A percentile compares a stretch with the other conserved stretches of the same genome.
Evolutionary conservation across 192 early-diverging fungal genomes (phyloP).

Genomic region (Gorgonomyces haynaldii): DNA sequence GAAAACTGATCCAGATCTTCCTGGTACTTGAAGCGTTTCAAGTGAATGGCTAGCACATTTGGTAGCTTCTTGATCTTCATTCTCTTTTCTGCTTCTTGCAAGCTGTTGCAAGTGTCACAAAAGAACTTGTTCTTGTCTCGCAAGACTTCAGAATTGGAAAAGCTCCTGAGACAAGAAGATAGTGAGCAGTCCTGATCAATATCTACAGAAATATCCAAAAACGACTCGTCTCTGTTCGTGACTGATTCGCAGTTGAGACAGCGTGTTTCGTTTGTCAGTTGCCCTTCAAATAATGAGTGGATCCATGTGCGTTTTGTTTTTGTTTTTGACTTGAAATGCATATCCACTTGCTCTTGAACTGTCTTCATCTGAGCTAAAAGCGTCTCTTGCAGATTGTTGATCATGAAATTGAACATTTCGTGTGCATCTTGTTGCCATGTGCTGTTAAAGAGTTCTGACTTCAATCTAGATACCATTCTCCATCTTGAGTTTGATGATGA

Average conservation of each 20-base stretch:
- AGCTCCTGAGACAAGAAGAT: conserved; percentile 87
- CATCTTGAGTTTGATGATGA: conserved; percentile 82
- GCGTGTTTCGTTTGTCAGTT: conserved; percentile 90
- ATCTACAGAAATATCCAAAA: conserved; percentile 93
- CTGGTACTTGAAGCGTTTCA: conserved; percentile 98
- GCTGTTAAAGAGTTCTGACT: conserved; percentile 75
- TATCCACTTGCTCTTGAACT: conserved; percentile 25
- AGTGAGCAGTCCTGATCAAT: conserved; percentile 92
- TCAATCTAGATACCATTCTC: conserved; percentile 61
- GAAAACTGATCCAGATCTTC: conserved; percentile 81
- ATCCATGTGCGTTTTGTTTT: conserved; percentile 55
- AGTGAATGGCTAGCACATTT: conserved; percentile 86
- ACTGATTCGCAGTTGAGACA: conserved; percentile 94
- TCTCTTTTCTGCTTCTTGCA: conserved; percentile 96
- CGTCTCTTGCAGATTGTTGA: conserved; percentile 87
- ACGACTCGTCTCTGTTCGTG: conserved; percentile 85
- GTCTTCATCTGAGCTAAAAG: conserved; percentile 32
- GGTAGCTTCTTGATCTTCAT: conserved; percentile 94
- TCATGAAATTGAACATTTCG: conserved; percentile 89
- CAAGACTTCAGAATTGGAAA: conserved; percentile 88
- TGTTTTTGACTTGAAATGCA: not conserved
- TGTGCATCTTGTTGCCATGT: conserved; percentile 98
- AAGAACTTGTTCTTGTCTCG: conserved; percentile 97
- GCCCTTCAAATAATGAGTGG: conserved; percentile 89
- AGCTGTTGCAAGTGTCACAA: conserved; percentile 84